A percentile compares a stretch with the other conserved stretches of the same genome.
Conservation (phyloP, 305 asterid genomes). For the Rubia peregrina region DNA sequence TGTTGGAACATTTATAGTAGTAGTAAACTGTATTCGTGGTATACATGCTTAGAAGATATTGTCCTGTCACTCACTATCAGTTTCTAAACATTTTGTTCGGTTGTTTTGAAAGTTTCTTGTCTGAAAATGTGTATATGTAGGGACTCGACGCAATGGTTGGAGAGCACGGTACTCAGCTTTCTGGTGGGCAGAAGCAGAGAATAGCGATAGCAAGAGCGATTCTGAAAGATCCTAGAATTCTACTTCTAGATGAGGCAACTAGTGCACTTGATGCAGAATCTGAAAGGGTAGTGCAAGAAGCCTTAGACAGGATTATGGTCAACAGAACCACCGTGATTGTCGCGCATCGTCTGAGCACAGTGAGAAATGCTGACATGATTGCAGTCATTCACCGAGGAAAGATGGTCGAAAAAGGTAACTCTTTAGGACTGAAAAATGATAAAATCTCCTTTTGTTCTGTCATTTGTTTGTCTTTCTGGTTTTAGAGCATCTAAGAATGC, state of each 20-base stretch:
- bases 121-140: slow-evolving; percentile 27
- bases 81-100: not conserved
- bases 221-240: slow-evolving; percentile 65
- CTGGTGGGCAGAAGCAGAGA: slow-evolving; percentile 96
- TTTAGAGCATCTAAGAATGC: not conserved
- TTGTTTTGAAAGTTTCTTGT: not conserved
- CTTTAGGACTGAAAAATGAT: not conserved
- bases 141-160: slow-evolving; percentile 83
- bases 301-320: slow-evolving; percentile 74
- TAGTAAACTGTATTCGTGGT: too few relatives aligned
- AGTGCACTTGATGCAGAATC: slow-evolving; percentile 95
- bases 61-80: not conserved
- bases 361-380: slow-evolving; percentile 73
- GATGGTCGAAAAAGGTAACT: slow-evolving; percentile 69
- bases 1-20: too few relatives aligned
- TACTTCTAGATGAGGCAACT: slow-evolving; percentile 88
- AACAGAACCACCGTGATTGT: slow-evolving; percentile 75
- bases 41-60: too few relatives aligned
- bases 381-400: slow-evolving; percentile 73
- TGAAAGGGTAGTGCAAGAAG: slow-evolving; percentile 82
- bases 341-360: slow-evolving; percentile 83
- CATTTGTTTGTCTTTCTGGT: not conserved
- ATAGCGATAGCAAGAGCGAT: slow-evolving; percentile 93
- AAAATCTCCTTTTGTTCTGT: not conserved
- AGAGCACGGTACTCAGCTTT: slow-evolving; percentile 89